phyloP scores from a whole-genome alignment of 1,284 basidiomycete species.

The Rhodotorula sp. region DNA sequence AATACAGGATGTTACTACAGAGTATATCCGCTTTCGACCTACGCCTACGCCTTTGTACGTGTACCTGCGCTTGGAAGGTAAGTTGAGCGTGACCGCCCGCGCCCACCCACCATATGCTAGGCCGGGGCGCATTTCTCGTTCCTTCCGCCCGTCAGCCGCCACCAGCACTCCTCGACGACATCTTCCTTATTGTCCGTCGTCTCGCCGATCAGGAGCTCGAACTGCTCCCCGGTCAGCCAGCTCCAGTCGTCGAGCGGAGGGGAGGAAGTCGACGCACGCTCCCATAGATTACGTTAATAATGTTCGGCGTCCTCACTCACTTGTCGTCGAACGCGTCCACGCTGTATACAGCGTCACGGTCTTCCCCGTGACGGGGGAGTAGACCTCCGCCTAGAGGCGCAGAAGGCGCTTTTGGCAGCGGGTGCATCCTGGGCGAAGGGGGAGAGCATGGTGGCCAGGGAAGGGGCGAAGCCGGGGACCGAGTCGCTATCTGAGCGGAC shows the following conservation, averaged over 20 bases:
- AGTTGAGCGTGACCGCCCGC: background rate
- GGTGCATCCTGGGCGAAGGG: conserved; percentile 25
- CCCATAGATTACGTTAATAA: conserved; percentile 33
- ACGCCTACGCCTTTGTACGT: conserved; percentile 6
- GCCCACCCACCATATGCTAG: too few relatives aligned
- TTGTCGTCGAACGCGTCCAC: conserved; percentile 37
- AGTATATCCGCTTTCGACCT: too few relatives aligned
- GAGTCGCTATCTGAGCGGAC: conserved; percentile 11
- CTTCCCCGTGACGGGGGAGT: conserved; percentile 19
- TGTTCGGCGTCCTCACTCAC: conserved; percentile 35
- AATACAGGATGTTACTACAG: accelerated
- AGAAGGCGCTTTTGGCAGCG: conserved; percentile 31
- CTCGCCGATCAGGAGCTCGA: conserved; percentile 16
- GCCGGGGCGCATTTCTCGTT: conserved; percentile 9
- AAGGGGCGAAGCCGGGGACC: conserved; percentile 33
- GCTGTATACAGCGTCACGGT: conserved; percentile 6
- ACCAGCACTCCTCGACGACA: conserved; percentile 24
- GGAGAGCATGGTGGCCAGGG: conserved; percentile 33
- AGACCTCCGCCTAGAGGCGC: conserved; percentile 29
- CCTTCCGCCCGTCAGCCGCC: conserved; percentile 32
- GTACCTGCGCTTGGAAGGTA: background rate
- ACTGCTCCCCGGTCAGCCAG: conserved; percentile 2
- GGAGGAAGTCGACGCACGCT: conserved; percentile 1
- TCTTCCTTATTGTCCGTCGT: conserved; percentile 35
- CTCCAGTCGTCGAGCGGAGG: background rate